Conservation (phyloP, 371 early-diverging fungal species). For the Rhizopus stolonifer region DNA sequence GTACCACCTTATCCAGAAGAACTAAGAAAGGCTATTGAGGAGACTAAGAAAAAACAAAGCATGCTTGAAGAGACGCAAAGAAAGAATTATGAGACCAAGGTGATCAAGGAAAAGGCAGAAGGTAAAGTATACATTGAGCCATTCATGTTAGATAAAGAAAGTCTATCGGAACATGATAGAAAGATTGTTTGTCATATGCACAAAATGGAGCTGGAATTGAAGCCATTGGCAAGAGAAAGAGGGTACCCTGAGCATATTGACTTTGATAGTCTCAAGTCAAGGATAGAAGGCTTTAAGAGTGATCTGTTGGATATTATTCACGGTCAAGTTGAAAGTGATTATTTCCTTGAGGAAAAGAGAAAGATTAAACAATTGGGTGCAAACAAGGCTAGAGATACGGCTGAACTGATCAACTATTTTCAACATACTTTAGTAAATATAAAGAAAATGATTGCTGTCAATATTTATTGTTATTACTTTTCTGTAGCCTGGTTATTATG, state of each 20-base stretch:
- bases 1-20: conserved; percentile 2
- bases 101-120: neutral
- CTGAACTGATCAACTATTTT: conserved; percentile 30
- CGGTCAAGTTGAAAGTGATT: conserved; percentile 21
- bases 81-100: neutral
- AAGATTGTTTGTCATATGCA: conserved; percentile 47
- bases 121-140: neutral
- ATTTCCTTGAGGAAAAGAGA: conserved; percentile 23
- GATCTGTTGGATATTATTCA: conserved; percentile 38
- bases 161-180: conserved; percentile 5
- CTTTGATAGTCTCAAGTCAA: conserved; percentile 26
- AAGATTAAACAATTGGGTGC: conserved; percentile 34
- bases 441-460: neutral
- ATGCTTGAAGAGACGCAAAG: neutral
- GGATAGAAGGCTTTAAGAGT: conserved; percentile 22
- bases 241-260: conserved; percentile 43
- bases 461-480: neutral
- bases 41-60: neutral
- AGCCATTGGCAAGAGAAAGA: conserved; percentile 35
- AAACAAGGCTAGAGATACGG: conserved; percentile 39
- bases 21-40: neutral
- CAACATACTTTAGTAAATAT: conserved; percentile 34
- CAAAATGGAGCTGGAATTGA: conserved; percentile 32
- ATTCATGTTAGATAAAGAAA: neutral
- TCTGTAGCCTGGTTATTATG: conserved; percentile 70